A percentile compares a stretch with the other conserved stretches of the same genome.
These are phyloP conservation scores for Chaetomium cochliodes DNA, from an alignment of 495 filamentous ascomycete species.

Conservation along the genomic window DNA sequence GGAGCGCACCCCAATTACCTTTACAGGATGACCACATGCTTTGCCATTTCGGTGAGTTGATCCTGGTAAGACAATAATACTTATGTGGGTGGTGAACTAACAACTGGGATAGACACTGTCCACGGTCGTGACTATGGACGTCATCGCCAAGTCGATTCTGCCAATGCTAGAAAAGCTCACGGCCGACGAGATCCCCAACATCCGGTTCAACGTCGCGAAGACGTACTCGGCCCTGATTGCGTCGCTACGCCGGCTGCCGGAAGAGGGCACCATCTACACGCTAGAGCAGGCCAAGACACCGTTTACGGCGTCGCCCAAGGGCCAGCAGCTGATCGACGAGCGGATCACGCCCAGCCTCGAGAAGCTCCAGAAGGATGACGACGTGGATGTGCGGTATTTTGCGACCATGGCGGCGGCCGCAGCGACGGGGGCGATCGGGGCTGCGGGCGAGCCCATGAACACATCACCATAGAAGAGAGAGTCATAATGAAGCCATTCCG, in stretches of 20 bases:
- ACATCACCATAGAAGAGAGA: slow-evolving; percentile 54
- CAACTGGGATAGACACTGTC: slow-evolving; percentile 71
- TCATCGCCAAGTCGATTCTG: slow-evolving; percentile 88
- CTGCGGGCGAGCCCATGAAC: slow-evolving; percentile 57
- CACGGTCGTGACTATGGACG: slow-evolving; percentile 83
- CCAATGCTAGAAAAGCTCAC: slow-evolving; percentile 95
- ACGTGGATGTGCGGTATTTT: slow-evolving; percentile 97
- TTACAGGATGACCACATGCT: slow-evolving; percentile 98
- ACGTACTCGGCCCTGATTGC: slow-evolving; percentile 88
- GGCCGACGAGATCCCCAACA: slow-evolving; percentile 93
- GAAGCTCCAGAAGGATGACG: slow-evolving; percentile 92
- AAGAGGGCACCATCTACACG: slow-evolving; percentile 77
- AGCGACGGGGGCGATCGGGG: slow-evolving; percentile 33
- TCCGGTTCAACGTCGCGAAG: slow-evolving; percentile 98
- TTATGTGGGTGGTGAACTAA: slow-evolving; percentile 34
- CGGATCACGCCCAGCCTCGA: slow-evolving; percentile 85
- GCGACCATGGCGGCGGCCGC: slow-evolving; percentile 57
- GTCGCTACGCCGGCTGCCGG: slow-evolving; percentile 84
- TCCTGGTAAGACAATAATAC: not conserved
- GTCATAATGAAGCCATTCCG: slow-evolving; percentile 36
- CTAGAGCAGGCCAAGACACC: slow-evolving; percentile 73
- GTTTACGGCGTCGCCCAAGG: slow-evolving; percentile 62
- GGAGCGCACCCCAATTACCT: slow-evolving; percentile 96
- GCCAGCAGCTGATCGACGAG: slow-evolving; percentile 80
- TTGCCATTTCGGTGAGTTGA: slow-evolving; percentile 85